A percentile compares a stretch with the other conserved stretches of the same genome.
Conservation (phyloP, 331 rosid species). For the Saraca asoca region DNA sequence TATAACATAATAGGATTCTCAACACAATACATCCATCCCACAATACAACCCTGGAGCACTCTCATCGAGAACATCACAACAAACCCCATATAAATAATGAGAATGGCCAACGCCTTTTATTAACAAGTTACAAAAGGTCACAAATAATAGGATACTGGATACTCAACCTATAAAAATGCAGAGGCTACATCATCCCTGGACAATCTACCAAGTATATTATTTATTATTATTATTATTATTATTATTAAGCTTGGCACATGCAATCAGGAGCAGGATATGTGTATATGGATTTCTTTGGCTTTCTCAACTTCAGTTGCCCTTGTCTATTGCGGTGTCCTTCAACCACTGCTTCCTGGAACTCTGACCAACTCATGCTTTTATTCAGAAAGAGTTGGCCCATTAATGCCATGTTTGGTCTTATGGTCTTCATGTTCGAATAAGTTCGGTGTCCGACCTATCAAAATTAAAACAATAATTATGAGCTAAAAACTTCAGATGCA, state of each 20-base stretch:
- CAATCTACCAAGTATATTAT: constrained; percentile 25
- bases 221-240: too few relatives aligned
- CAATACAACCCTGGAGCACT: constrained; percentile 41
- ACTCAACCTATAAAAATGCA: constrained; percentile 32
- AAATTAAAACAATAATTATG: constrained; percentile 29
- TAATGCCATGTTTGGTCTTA: constrained; percentile 82
- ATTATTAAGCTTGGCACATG: constrained; percentile 71
- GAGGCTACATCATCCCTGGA: constrained; percentile 32
- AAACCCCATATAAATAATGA: constrained; percentile 35
- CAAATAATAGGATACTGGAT: constrained; percentile 39
- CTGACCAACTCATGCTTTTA: constrained; percentile 67
- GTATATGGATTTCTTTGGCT: constrained; percentile 78
- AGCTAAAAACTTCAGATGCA: constrained; percentile 8
- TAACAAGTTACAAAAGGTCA: constrained; percentile 42
- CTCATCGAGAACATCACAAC: constrained; percentile 38
- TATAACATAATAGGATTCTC: constrained; percentile 13
- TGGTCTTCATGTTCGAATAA: constrained; percentile 67
- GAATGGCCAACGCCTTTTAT: constrained; percentile 45
- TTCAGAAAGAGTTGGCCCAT: constrained; percentile 89
- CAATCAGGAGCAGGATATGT: constrained; percentile 88
- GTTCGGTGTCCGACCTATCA: constrained; percentile 86
- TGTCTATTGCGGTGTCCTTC: constrained; percentile 75
- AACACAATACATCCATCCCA: constrained; percentile 39
- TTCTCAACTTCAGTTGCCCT: constrained; percentile 75
- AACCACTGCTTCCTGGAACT: constrained; percentile 58